Base-by-base conservation (phyloP, 108 stramenopile genomes). In the Pseudonitzschia pungens region DNA sequence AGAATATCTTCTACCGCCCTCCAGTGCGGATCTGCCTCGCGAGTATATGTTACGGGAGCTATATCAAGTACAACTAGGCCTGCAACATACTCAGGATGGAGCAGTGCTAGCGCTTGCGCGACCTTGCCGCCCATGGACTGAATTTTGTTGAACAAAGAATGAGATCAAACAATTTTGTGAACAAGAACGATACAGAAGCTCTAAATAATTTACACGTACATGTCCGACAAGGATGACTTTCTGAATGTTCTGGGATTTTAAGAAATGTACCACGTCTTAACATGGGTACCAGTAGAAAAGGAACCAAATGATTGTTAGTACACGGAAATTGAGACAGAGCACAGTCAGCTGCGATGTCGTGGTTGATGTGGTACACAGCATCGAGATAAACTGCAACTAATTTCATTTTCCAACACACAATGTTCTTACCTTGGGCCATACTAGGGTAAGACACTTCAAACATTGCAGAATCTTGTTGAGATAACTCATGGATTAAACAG, bases 61-160 rank as follows among this genome's bases (percentile, higher is more conserved):
- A 97, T 98, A 71, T 98, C 97, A 54, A 97, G 62, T 7, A 96
- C 92, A 14, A 96, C 89, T 21, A 97, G 75, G 53, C 94, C 94
- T 24, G 78, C 81, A 8, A 98, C 92, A 27, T 81, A 87, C 0
- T 92, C 80, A 0, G 95, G 96, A 69, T 94, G 77, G 70, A 86
- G 58, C 57, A 98, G 72, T 22, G 94, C 95, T 33, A 89, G 65
- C 27, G 86, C 81, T 71, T 89, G 83, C 27, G 92, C 93, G 10
- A 95, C 93, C 81, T 98, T 98, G 24, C 96, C 98, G 16, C 98
- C 98, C 96, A 97, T 96, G 64, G 77, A 81, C 45, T 48, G 45
- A n/a, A n/a, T 48, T 48, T 14, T 18, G 14, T 18, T 4, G 45
- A 18, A 18, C 45, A 18, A 48, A 12, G 16, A 48, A 18, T 48